These are phyloP conservation scores for Daldinia vernicosa DNA, from an alignment of 495 filamentous ascomycete species.

Conservation along the genomic window DNA sequence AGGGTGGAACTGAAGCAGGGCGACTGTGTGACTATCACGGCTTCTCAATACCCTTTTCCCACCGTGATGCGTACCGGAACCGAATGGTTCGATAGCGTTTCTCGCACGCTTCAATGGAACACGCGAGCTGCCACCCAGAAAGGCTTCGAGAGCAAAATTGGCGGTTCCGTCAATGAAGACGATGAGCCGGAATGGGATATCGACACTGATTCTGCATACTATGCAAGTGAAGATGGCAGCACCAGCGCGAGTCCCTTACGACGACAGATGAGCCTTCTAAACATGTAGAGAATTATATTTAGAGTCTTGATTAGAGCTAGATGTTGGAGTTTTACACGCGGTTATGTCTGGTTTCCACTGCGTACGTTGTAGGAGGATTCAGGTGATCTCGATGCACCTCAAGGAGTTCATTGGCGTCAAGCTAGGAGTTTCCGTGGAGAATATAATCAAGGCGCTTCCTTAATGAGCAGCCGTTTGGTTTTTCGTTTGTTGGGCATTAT, in stretches of 20 bases:
- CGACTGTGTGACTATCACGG: slow-evolving; percentile 93
- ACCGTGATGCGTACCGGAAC: slow-evolving; percentile 81
- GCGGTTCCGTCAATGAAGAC: slow-evolving; percentile 50
- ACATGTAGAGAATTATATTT: slow-evolving; percentile 52
- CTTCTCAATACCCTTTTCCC: slow-evolving; percentile 94
- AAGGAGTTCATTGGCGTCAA: slow-evolving; percentile 37
- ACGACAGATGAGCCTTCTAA: slow-evolving; percentile 71
- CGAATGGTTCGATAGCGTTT: slow-evolving; percentile 96
- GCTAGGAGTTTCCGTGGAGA: slow-evolving; percentile 2
- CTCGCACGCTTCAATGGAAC: slow-evolving; percentile 92
- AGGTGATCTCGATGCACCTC: slow-evolving; percentile 30
- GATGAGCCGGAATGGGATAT: slow-evolving; percentile 79
- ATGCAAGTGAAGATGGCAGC: slow-evolving; percentile 71
- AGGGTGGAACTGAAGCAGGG: slow-evolving; percentile 89
- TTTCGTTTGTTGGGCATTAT: slow-evolving; percentile 18
- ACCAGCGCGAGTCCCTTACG: slow-evolving; percentile 70
- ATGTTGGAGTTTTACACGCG: slow-evolving; percentile 17
- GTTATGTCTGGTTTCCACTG: slow-evolving; percentile 19
- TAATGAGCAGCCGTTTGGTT: slow-evolving; percentile 11
- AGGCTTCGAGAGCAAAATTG: slow-evolving; percentile 66
- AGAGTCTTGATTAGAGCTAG: slow-evolving; percentile 39
- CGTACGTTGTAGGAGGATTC: slow-evolving; percentile 11
- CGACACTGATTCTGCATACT: slow-evolving; percentile 76
- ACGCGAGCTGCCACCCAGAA: slow-evolving; percentile 86
- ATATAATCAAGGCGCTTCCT: slow-evolving; percentile 16